These are phyloP conservation scores for Rubia balearica DNA, from an alignment of 305 asterid species.

Conservation along the genomic window DNA sequence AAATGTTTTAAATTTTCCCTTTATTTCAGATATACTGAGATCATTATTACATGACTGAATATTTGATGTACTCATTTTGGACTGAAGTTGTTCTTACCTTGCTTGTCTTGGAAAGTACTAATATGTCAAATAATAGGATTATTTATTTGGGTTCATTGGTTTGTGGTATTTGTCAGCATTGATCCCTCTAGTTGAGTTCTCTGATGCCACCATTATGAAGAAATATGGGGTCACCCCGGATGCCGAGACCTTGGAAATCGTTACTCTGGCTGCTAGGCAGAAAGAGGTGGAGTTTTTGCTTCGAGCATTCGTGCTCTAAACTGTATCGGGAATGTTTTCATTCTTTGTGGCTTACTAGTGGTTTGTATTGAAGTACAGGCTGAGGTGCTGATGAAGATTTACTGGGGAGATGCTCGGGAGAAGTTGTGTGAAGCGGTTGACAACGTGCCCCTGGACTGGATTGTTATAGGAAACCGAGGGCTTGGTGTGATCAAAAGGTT, in stretches of 20 bases:
- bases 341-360: not conserved
- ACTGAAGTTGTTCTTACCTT: not conserved
- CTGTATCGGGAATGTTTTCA: not conserved
- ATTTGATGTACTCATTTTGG: not conserved
- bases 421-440: slow-evolving; percentile 66
- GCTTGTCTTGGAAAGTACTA: not conserved
- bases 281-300: slow-evolving; percentile 46
- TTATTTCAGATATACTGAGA: no score
- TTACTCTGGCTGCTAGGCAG: slow-evolving; percentile 50
- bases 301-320: not conserved
- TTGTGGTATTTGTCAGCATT: slow-evolving; percentile 41
- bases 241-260: slow-evolving; percentile 55
- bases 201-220: slow-evolving; percentile 48
- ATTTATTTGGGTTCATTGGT: not conserved
- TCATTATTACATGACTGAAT: not conserved
- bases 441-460: slow-evolving; percentile 54
- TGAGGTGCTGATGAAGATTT: slow-evolving; percentile 56
- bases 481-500: slow-evolving; percentile 83
- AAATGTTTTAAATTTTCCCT: not conserved
- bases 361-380: slow-evolving; percentile 32
- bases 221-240: slow-evolving; percentile 59
- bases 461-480: slow-evolving; percentile 84
- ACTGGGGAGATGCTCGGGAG: slow-evolving; percentile 91
- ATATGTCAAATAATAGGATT: not conserved
- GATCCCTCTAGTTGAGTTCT: slow-evolving; percentile 60